Base-by-base conservation (phyloP, 1,284 basidiomycete genomes). In the Cerrena zonata region DNA sequence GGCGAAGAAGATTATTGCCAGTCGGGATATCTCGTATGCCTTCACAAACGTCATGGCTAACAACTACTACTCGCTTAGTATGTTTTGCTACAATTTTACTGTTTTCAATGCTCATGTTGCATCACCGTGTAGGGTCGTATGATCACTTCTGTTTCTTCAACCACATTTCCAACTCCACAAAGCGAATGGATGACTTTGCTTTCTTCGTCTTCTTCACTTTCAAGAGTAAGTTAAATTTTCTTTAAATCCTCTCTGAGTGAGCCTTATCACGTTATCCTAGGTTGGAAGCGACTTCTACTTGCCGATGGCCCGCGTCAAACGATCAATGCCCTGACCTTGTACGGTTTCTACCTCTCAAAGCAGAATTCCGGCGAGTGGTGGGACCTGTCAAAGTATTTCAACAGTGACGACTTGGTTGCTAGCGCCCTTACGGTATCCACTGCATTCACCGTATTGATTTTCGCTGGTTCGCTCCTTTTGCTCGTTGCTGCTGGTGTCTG, bases 161-260 rank as follows among this genome's bases (percentile, higher is more conserved):
- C 59, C 93, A 96, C 61, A 97, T 99, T 71, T 87, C 88, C 63
- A 87, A 91, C 63, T 97, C 94, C 27, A 95, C 92, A 26, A 97
- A 96, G 79, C 86, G 85, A 60, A 94, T 89, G 68, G 95, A 99
- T 68, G 92, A 96, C 64, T 92, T 98, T 69, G 93, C 94, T 45
- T 98, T 99, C 79, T 99, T 97, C 70, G 84, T 98, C 67, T 99
- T 98, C 81, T 99, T 99, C 73, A 90, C 90, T 1, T 99, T 99
- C 82, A 99, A 99, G 76, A 93, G 93, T 90, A 52, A 47, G 18
- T n/a, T 36, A 34, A 26, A 15, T 44, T 19, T n/a, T n/a, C n/a
- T 10, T 24, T 47, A 21, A 42, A 12, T 42, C 19, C 13, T 21
- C 53, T 56, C 50, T n/a, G n/a, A 52, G n/a, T n/a, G n/a, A n/a